Evolutionary conservation across 1,284 basidiomycete species (phyloP), one percentile per base, ranked within the genome.

Genomic region (Tilletia caries): DNA sequence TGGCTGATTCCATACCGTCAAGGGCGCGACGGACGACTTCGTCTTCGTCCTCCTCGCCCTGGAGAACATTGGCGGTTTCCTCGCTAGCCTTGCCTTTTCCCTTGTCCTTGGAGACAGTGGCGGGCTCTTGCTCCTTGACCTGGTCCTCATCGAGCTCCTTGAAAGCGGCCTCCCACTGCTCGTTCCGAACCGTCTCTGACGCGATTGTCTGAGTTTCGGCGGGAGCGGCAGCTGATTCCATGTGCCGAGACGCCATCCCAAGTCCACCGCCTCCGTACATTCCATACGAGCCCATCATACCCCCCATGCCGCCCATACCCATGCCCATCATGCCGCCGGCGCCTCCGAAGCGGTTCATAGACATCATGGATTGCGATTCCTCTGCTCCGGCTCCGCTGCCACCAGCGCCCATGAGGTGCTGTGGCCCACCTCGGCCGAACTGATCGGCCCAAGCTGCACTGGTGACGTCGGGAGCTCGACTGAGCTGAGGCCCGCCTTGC

Each of bases 71-170:
- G 46, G 64, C 48, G n/a, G 46, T 66, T 33, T 48, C 65, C 18
- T 80, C 74, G 20, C 69, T 76, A 65, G 73, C 79, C 65, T 82
- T 82, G 64, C 76, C 78, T 67, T 80, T 81, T 66, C 70, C 72
- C 60, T 80, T 75, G 67, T 68, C 71, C 44, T 76, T 68, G 50
- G 70, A 66, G 1, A 76, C 73, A 12, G 52, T 62, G n/a, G n/a
- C n/a, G n/a, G n/a, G 71, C 81, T 81, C 58, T 83, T 74, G 62
- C 12, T 77, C 82, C 58, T 83, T 77, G 79, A 79, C 80, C 34
- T 75, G 68, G 6, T 75, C 73, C 32, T 83, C 75, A 65, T 79
- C 76, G 33, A 82, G 73, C 66, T 83, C 80, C 67, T 71, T 70
- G 64, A 81, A 76, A 20, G 58, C 58, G 18, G 58, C 58, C 32